A percentile compares a stretch with the other conserved stretches of the same genome.
Conservation (phyloP, 805 yeast species). For the Monosporozyma yasuniensis region DNA sequence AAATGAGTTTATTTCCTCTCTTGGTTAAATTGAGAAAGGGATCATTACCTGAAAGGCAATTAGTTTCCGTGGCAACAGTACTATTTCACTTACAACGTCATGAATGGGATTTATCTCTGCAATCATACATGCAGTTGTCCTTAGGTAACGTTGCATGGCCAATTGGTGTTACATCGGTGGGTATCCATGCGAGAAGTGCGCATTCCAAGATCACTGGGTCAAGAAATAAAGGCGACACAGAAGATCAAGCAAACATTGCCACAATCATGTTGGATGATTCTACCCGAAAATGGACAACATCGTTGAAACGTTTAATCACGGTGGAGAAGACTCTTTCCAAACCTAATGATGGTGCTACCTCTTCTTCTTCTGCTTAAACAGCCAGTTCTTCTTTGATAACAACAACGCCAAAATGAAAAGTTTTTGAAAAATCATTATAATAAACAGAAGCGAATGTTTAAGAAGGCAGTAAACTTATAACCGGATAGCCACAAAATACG, state of each 20-base stretch:
- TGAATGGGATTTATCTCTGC: constrained; percentile 33
- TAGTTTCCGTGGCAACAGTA: constrained; percentile 47
- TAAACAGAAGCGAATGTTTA: neutral
- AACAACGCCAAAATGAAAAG: neutral
- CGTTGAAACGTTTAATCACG: constrained; percentile 64
- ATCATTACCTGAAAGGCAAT: constrained; percentile 16
- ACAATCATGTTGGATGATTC: constrained; percentile 73
- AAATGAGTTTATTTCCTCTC: constrained; percentile 40
- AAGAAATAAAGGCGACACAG: constrained; percentile 23
- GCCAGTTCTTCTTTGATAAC: neutral
- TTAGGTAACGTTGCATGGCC: constrained; percentile 93
- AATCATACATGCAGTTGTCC: constrained; percentile 63
- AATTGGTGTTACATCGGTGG: constrained; percentile 70
- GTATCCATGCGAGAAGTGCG: constrained; percentile 69
- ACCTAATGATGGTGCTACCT: neutral
- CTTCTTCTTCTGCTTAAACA: neutral
- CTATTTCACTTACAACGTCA: constrained; percentile 46
- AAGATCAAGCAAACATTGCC: constrained; percentile 30
- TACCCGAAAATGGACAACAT: constrained; percentile 70
- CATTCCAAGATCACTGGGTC: constrained; percentile 42
- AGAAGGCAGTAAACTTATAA: neutral
- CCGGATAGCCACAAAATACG: no score
- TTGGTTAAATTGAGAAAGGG: constrained; percentile 45
- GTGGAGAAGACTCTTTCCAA: constrained; percentile 20
- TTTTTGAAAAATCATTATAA: neutral